Evolutionary conservation across 768 basidiomycete species (phyloP), one percentile per base, ranked within the genome.

Genomic region (Tricholoma hemisulphureum): DNA sequence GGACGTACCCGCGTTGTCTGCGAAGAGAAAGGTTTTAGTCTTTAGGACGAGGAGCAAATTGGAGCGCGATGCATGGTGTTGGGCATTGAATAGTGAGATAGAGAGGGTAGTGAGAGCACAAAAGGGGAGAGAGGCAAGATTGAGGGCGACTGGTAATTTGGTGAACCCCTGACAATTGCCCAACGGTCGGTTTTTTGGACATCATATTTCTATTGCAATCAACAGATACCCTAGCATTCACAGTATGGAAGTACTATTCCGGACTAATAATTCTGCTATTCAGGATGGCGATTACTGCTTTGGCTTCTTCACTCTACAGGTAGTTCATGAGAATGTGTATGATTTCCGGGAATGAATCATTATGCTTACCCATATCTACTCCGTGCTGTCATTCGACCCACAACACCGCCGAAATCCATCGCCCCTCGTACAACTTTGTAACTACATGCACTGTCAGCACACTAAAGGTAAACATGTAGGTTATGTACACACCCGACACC

Each of bases 401-500:
- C 89, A 14, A 99, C 97, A 50, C 90, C 94, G 55, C 87, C 87
- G 58, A 96, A 87, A 77, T 99, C 96, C 37, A 95, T 73, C 31
- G 93, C 89, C 32, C 97, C 97, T 66, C 97, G 85, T 7, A 98
- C 89, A 56, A 98, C 74, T 73, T 98, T 98, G 77, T 98, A 98
- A 69, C 96, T 98, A 61, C 26, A 49, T 35, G 23, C 29, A 31
- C 52, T 41, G n/a, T 49, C 28, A 49, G 11, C 26, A 29, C 9
- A 49, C 13, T 3, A 41, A n/a, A 24, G 16, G 34, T 55, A 10
- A 39, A n/a, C 18, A 43, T 26, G 37, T 11, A 18, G 43, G 39
- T 29, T n/a, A 32, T 29, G 32, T 13, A 8, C 84, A 52, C 64
- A 97, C 97, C 91, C 86, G 26, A 98, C 92, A 83, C 97, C 95